Base-by-base conservation (phyloP, 1,139 yeast species). In the Yamadazyma trypodendri region DNA sequence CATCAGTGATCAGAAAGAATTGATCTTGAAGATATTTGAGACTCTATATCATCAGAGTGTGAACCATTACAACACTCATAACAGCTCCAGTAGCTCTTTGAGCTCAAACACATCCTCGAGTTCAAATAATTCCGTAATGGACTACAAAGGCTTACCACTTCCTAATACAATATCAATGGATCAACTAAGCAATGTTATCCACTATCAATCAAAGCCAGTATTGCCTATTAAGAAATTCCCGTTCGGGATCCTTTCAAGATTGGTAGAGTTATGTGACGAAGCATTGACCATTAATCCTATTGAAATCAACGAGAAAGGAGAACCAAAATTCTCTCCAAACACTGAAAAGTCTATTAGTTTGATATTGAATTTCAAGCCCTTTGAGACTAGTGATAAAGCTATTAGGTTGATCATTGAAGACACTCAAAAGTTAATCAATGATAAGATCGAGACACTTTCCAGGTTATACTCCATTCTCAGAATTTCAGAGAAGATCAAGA, bases 401-500 rank as follows among this genome's bases (percentile, higher is more conserved):
- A 72, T 87, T 16, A 67, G 70, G 36, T 58, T 77, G 14, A 61
- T 89, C 18, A 75, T 84, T 3, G 79, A 73, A 15, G 96, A 88
- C 50, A 86, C 96, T 0, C 77, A 78, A 44, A 56, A 53, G 1
- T 56, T 84, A 24, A 81, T 85, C 1, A 68, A 69, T 37, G 79
- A 77, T 21, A 90, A 92, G 54, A 75, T 87, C 2, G 89, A 84
- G 37, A 75, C 88, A 0, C 72, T 89, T n/a, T 67, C 81, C 14
- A 68, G 97, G 49, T 68, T 87, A 46, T 84, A 87, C 20, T 85
- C 92, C 42, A 78, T 90, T 3, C 66, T 87, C 40, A 80, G 84
- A 41, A 89, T 85, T 54, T 79, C 87, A n/a, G 84, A 84, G 45
- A 81, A 81, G 50, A 79, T 92, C 33, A 85, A 88, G 44, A 76